Percentiles rank a stretch among this genome's conserved stretches.
phyloP scores from a whole-genome alignment of 2,329 filamentous ascomycete genomes.

The Talaromyces funiculosus region DNA sequence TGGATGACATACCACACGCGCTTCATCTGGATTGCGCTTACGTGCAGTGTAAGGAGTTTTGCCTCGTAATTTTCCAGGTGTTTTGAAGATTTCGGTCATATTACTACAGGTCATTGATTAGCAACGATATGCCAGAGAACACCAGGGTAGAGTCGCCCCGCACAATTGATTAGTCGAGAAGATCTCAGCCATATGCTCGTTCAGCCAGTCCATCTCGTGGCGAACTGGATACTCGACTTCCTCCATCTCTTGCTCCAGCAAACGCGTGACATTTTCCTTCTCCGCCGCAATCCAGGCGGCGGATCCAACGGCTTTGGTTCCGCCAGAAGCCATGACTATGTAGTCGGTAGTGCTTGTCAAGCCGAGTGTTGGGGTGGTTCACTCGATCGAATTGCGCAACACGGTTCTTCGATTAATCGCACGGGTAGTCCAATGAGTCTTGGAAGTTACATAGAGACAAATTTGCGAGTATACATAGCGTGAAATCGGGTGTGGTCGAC shows the following conservation, averaged over 20 bases:
- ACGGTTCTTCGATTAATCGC: not conserved
- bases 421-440: not conserved
- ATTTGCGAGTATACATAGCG: not conserved
- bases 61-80: constrained; percentile 45
- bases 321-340: constrained; percentile 29
- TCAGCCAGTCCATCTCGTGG: constrained; percentile 96
- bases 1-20: constrained; percentile 37
- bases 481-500: not conserved
- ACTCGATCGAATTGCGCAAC: not conserved
- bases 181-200: constrained; percentile 95
- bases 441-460: not conserved
- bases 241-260: constrained; percentile 76
- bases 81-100: constrained; percentile 90
- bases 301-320: constrained; percentile 62
- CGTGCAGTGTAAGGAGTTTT: constrained; percentile 44
- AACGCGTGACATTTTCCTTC: constrained; percentile 67
- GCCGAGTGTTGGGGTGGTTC: not conserved
- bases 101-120: constrained; percentile 57
- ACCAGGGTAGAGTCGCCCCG: constrained; percentile 34
- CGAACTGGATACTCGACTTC: constrained; percentile 89
- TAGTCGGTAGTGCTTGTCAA: not conserved
- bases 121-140: constrained; percentile 12
- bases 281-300: constrained; percentile 81
- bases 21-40: constrained; percentile 39
- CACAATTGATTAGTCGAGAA: constrained; percentile 84